Conservation (phyloP, 352 stramenopile genomes). For the Phytopythium kandeliae region DNA sequence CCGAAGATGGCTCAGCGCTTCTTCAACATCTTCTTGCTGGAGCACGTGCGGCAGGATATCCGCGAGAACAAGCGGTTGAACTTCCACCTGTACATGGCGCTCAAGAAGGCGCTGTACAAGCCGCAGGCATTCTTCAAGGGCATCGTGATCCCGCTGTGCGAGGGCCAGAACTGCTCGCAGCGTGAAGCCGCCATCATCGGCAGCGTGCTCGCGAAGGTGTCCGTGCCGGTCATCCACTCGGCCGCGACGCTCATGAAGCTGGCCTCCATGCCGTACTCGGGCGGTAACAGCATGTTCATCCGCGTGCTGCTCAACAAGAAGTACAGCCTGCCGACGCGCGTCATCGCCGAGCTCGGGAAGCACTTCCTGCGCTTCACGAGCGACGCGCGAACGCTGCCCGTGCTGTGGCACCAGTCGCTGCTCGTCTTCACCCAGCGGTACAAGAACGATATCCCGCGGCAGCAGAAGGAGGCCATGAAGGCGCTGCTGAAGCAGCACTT, state of each 20-base stretch:
- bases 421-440: slow-evolving; percentile 98
- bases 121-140: slow-evolving; percentile 99
- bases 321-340: slow-evolving; percentile 96
- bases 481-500: slow-evolving; percentile 87
- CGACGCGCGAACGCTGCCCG: slow-evolving; percentile 87
- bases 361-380: slow-evolving; percentile 95
- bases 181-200: slow-evolving; percentile 97
- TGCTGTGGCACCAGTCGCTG: slow-evolving; percentile 99
- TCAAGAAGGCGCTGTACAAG: slow-evolving; percentile 99
- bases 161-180: slow-evolving; percentile 93
- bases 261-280: slow-evolving; percentile 94
- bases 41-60: slow-evolving; percentile 97
- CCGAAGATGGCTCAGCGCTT: slow-evolving; percentile 99
- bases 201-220: slow-evolving; percentile 97
- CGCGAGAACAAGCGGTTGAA: slow-evolving; percentile 97
- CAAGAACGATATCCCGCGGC: slow-evolving; percentile 95
- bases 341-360: slow-evolving; percentile 95
- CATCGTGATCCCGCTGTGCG: slow-evolving; percentile 97
- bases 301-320: slow-evolving; percentile 99
- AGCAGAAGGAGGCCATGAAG: slow-evolving; percentile 94
- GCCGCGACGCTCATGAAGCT: slow-evolving; percentile 99
- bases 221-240: slow-evolving; percentile 98
- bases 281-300: slow-evolving; percentile 98
- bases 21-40: slow-evolving; percentile 98
- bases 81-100: slow-evolving; percentile 98